phyloP scores from a whole-genome alignment of 2,329 filamentous ascomycete genomes.

The Diaporthe australafricana region DNA sequence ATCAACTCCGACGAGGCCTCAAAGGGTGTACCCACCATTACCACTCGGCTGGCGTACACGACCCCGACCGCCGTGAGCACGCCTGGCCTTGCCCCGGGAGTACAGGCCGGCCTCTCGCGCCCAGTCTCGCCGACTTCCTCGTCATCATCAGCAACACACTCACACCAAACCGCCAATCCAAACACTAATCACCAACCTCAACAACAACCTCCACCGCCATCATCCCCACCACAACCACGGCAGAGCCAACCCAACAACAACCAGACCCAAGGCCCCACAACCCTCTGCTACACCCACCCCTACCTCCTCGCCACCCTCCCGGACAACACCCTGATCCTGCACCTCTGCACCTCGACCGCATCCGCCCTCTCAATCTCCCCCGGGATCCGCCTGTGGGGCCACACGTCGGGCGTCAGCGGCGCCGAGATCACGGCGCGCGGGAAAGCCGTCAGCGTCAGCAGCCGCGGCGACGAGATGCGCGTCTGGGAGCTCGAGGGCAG shows the following conservation, averaged over 20 bases:
- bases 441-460: conserved; percentile 90
- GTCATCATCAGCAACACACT: conserved; percentile 33
- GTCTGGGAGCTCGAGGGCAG: conserved; percentile 91
- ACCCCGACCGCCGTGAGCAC: conserved; percentile 43
- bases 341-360: conserved; percentile 81
- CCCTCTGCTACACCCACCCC: conserved; percentile 80
- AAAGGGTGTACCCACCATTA: conserved; percentile 47
- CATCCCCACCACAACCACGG: neutral
- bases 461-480: conserved; percentile 80
- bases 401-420: conserved; percentile 88
- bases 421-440: conserved; percentile 87
- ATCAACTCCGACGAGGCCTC: conserved; percentile 52
- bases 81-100: neutral
- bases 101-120: neutral
- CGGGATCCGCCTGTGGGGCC: conserved; percentile 86
- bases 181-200: too few species aligned
- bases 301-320: conserved; percentile 86
- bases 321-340: conserved; percentile 88
- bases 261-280: conserved; percentile 62
- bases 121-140: conserved; percentile 39
- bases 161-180: neutral
- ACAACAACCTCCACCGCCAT: neutral
- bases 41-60: conserved; percentile 55
- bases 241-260: neutral
- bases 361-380: conserved; percentile 75